phyloP scores from a whole-genome alignment of 345 rosid genomes.

The Erucastrum elatum region DNA sequence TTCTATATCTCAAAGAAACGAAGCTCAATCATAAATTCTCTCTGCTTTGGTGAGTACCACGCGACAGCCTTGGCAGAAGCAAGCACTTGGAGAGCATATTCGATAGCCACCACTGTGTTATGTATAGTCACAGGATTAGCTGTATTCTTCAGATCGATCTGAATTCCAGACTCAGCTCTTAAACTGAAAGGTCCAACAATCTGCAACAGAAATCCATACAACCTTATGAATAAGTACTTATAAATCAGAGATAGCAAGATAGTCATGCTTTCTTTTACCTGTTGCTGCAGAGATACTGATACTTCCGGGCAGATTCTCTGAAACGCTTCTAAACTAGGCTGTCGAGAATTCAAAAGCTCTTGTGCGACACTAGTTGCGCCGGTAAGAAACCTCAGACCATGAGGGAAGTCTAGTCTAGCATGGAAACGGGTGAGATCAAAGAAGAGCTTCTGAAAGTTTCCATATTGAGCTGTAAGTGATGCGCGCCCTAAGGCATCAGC shows the following conservation, averaged over 20 bases:
- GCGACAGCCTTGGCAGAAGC: constrained; percentile 89
- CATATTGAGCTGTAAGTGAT: constrained; percentile 79
- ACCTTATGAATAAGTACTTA: constrained; percentile 19
- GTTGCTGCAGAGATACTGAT: constrained; percentile 82
- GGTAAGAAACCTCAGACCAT: constrained; percentile 66
- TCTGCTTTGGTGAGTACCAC: constrained; percentile 84
- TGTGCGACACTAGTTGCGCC: constrained; percentile 61
- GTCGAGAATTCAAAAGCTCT: constrained; percentile 61
- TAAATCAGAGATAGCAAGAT: constrained; percentile 2
- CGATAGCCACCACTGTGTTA: constrained; percentile 75
- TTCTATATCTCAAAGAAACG: constrained; percentile 59
- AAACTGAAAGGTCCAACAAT: constrained; percentile 36
- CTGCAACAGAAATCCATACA: constrained; percentile 43
- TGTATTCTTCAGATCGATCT: constrained; percentile 52
- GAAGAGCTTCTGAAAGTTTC: constrained; percentile 73
- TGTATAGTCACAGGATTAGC: constrained; percentile 44
- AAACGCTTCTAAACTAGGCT: constrained; percentile 55
- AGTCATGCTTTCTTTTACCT: constrained; percentile 48
- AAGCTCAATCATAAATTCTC: constrained; percentile 87
- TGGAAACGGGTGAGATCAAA: constrained; percentile 79
- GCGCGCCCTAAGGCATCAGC: constrained; percentile 77
- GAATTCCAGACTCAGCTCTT: constrained; percentile 72
- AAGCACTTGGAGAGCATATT: constrained; percentile 86
- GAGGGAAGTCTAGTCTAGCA: constrained; percentile 70
- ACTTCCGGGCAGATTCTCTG: constrained; percentile 60